These are phyloP conservation scores for Trapa incisa DNA, from an alignment of 345 rosid species.

Conservation along the genomic window DNA sequence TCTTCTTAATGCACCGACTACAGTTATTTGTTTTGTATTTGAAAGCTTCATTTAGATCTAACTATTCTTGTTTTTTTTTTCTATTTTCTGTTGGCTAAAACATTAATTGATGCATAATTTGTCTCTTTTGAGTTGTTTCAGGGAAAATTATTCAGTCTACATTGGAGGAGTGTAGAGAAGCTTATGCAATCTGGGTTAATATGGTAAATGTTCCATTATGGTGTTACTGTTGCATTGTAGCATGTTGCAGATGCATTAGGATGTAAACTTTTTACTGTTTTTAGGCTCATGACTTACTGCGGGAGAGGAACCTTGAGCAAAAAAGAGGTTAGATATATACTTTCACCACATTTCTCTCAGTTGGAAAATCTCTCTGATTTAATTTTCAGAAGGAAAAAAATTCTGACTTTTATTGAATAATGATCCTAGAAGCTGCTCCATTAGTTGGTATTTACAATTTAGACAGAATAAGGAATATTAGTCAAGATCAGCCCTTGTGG, in stretches of 20 bases:
- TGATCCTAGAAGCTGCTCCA: not conserved
- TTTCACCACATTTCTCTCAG: not conserved
- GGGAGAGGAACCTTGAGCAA: slow-evolving; percentile 53
- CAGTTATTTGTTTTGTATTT: not conserved
- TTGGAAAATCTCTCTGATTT: not conserved
- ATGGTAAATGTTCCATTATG: slow-evolving; percentile 32
- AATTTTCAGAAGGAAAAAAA: not conserved
- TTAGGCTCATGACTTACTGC: slow-evolving; percentile 68
- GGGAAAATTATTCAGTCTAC: slow-evolving; percentile 92
- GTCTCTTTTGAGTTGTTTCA: slow-evolving; percentile 16
- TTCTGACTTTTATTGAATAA: not conserved
- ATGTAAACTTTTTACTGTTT: slow-evolving; percentile 10
- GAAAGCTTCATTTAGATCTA: not conserved
- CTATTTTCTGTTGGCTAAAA: not conserved
- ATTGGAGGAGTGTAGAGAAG: slow-evolving; percentile 75
- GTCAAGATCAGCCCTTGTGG: not conserved
- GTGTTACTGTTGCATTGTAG: not conserved
- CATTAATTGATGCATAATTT: slow-evolving; percentile 3
- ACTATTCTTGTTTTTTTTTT: not conserved
- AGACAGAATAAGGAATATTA: not conserved
- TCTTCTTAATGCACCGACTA: not conserved
- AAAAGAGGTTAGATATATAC: slow-evolving; percentile 28
- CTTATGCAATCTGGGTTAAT: slow-evolving; percentile 56
- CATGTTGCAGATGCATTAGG: not conserved
- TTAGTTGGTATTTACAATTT: too few relatives aligned